Evolutionary conservation across 2,329 filamentous ascomycete genomes (phyloP).

Genomic region (Reticulascus tulasneorum): DNA sequence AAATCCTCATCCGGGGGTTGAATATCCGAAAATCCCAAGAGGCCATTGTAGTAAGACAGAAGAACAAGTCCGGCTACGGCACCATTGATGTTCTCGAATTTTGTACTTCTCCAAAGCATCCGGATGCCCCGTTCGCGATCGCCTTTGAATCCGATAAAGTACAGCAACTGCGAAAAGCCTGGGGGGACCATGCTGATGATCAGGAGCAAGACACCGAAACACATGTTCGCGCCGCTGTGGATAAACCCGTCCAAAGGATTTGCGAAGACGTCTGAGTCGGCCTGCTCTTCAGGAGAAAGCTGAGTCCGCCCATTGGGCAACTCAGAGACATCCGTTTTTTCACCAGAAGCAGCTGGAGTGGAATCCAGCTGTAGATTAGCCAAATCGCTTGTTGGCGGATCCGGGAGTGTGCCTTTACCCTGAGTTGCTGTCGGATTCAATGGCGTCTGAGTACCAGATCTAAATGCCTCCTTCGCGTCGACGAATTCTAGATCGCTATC

Average conservation of each 20-base stretch:
- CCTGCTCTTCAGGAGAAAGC: constrained; percentile 11
- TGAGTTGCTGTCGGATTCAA: constrained; percentile 41
- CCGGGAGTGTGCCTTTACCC: constrained; percentile 21
- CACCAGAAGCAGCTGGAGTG: constrained; percentile 5
- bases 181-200: constrained; percentile 92
- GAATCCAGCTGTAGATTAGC: constrained; percentile 9
- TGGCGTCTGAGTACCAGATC: constrained; percentile 39
- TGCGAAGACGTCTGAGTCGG: constrained; percentile 46
- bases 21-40: constrained; percentile 85
- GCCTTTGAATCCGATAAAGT: constrained; percentile 85
- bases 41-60: constrained; percentile 82
- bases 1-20: constrained; percentile 59
- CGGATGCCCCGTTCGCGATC: constrained; percentile 77
- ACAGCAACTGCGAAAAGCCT: constrained; percentile 79
- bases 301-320: no score
- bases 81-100: constrained; percentile 86
- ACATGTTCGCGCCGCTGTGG: constrained; percentile 83
- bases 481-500: constrained; percentile 47
- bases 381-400: constrained; percentile 3
- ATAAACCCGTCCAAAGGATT: constrained; percentile 83
- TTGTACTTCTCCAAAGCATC: constrained; percentile 87
- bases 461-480: constrained; percentile 47
- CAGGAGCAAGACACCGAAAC: constrained; percentile 80
- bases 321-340: constrained; percentile 9
- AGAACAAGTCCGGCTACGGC: constrained; percentile 79